phyloP scores from a whole-genome alignment of 345 rosid genomes.

The Salix viminalis region DNA sequence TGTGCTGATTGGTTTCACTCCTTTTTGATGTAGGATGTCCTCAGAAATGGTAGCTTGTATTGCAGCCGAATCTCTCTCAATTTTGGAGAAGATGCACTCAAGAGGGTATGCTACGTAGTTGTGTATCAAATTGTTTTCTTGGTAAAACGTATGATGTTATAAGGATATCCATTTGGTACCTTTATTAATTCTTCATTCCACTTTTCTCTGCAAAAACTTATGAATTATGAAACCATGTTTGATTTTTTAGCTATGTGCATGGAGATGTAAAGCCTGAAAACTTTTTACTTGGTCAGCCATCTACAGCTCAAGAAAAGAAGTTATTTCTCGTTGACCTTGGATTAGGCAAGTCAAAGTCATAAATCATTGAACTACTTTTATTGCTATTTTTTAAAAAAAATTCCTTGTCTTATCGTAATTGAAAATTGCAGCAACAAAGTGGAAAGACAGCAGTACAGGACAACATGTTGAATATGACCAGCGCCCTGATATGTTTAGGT shows the following conservation, averaged over 20 bases:
- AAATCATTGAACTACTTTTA: neutral
- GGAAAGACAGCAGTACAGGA: conserved; percentile 26
- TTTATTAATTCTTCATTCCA: neutral
- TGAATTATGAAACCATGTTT: neutral
- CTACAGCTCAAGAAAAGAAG: conserved; percentile 31
- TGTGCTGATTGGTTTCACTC: neutral
- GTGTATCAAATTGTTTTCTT: neutral
- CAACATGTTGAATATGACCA: conserved; percentile 34
- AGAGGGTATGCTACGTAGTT: conserved; percentile 22
- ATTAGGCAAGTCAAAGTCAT: conserved; percentile 27
- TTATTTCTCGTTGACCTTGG: conserved; percentile 33
- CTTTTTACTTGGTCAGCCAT: conserved; percentile 35
- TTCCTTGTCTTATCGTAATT: conserved; percentile 9
- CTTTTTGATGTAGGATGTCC: conserved; percentile 21
- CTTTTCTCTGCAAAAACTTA: neutral
- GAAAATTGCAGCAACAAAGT: conserved; percentile 31
- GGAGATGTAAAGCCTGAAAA: conserved; percentile 39
- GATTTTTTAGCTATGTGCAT: conserved; percentile 29
- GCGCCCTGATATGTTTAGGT: conserved; percentile 38
- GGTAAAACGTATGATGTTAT: neutral
- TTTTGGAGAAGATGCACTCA: conserved; percentile 33
- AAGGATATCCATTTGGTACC: neutral
- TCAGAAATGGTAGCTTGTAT: conserved; percentile 36
- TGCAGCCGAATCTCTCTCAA: conserved; percentile 34
- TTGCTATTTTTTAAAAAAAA: neutral